Evolutionary conservation across 805 yeast species (phyloP).

Genomic region (Candida suzukii): DNA sequence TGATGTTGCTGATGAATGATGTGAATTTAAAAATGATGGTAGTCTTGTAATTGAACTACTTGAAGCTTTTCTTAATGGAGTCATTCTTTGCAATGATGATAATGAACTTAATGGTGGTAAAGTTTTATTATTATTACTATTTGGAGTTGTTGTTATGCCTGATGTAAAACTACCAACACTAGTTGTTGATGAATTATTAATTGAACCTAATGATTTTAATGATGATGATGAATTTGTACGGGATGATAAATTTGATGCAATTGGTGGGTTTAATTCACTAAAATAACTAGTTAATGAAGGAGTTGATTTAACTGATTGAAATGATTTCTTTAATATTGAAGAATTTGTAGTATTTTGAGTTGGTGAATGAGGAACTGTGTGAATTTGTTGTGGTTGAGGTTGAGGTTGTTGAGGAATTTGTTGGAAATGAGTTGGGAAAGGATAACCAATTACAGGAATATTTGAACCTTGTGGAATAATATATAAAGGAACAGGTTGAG

Average conservation of each 20-base stretch:
- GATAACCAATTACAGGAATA: constrained; percentile 12
- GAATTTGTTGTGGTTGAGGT: not conserved
- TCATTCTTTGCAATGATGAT: constrained; percentile 55
- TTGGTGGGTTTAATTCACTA: too few species aligned
- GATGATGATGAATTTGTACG: constrained; percentile 26
- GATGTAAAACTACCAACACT: constrained; percentile 6
- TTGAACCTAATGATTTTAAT: constrained; percentile 22
- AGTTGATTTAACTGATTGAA: constrained; percentile 16
- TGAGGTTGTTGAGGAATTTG: not conserved
- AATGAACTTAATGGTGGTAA: constrained; percentile 24
- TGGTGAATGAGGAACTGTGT: not conserved
- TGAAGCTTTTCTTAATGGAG: constrained; percentile 36
- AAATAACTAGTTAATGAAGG: too few species aligned
- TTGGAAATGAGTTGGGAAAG: constrained; percentile 3
- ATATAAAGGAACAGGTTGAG: constrained; percentile 24
- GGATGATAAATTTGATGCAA: constrained; percentile 21
- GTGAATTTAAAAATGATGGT: constrained; percentile 10
- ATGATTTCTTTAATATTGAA: constrained; percentile 8
- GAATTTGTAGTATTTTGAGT: not conserved
- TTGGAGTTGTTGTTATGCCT: not conserved
- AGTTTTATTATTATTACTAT: constrained; percentile 10
- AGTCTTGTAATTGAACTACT: constrained; percentile 13
- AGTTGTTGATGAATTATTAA: constrained; percentile 18
- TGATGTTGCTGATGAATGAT: constrained; percentile 13
- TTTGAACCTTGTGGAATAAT: constrained; percentile 18